Evolutionary conservation across 768 basidiomycete genomes (phyloP).

Genomic region (Tulasnella sp.): DNA sequence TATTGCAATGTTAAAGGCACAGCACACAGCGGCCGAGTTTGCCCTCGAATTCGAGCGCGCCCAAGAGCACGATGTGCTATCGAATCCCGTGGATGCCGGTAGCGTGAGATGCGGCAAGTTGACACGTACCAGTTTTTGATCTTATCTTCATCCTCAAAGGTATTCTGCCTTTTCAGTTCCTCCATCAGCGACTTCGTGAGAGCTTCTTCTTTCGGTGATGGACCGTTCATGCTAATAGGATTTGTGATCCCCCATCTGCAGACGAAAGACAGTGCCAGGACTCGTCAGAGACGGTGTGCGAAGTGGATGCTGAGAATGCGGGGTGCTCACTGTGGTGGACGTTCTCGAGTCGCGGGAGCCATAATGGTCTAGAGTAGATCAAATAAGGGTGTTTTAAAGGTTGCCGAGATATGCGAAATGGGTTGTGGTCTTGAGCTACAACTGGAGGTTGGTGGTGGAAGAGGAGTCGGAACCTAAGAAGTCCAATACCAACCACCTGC

Average conservation of each 20-base stretch:
- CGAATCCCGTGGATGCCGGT: neutral
- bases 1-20: neutral
- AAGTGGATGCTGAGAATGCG: neutral
- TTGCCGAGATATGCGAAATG: neutral
- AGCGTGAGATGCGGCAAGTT: neutral
- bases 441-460: neutral
- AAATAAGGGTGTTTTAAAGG: neutral
- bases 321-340: slow-evolving; percentile 3
- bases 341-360: neutral
- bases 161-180: slow-evolving; percentile 75
- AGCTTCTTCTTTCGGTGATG: slow-evolving; percentile 70
- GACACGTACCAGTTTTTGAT: slow-evolving; percentile 70
- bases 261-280: neutral
- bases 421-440: neutral
- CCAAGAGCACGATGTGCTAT: neutral
- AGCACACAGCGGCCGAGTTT: neutral
- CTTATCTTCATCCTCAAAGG: slow-evolving; percentile 86
- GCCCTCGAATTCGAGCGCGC: neutral
- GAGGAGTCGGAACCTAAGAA: neutral
- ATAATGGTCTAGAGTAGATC: neutral
- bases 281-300: neutral
- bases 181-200: slow-evolving; percentile 82
- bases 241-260: slow-evolving; percentile 57
- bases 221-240: slow-evolving; percentile 71
- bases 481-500: too few relatives aligned